Conservation (phyloP, 2,329 filamentous ascomycete genomes). For the Ophidiomyces ophidiicola region DNA sequence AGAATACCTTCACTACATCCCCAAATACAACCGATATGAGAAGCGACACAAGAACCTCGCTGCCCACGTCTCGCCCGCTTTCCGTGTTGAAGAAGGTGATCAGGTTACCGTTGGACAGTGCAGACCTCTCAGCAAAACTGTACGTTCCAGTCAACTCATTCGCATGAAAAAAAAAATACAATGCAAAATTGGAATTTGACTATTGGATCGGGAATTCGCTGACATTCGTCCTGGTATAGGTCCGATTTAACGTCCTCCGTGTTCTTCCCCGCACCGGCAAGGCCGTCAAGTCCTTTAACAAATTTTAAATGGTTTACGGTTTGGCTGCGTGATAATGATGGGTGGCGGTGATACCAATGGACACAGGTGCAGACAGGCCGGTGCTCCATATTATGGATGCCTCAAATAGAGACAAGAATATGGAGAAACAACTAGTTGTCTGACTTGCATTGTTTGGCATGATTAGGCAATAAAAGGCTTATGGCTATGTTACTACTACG, state of each 20-base stretch:
- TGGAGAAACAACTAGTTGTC: conserved; percentile 10
- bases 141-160: too few species aligned
- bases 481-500: conserved; percentile 10
- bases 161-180: neutral
- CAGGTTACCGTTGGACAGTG: conserved; percentile 99
- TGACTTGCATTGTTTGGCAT: conserved; percentile 2
- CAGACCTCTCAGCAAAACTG: conserved; percentile 98
- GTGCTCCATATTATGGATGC: conserved; percentile 4
- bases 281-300: conserved; percentile 93
- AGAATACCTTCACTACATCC: conserved; percentile 99
- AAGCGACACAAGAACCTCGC: conserved; percentile 99
- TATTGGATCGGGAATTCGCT: too few species aligned
- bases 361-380: neutral
- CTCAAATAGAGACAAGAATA: conserved; percentile 10
- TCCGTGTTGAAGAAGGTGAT: conserved; percentile 99
- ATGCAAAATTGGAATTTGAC: neutral
- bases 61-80: conserved; percentile 96
- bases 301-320: conserved; percentile 62
- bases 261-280: conserved; percentile 96
- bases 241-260: conserved; percentile 99
- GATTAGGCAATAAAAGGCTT: conserved; percentile 10
- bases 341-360: conserved; percentile 19
- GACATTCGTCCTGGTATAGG: too few species aligned
- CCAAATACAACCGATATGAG: conserved; percentile 99
- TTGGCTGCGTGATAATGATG: conserved; percentile 13